These are phyloP conservation scores for Klebsormidium nitens DNA, from an alignment of 139 green algal genomes.

Conservation along the genomic window DNA sequence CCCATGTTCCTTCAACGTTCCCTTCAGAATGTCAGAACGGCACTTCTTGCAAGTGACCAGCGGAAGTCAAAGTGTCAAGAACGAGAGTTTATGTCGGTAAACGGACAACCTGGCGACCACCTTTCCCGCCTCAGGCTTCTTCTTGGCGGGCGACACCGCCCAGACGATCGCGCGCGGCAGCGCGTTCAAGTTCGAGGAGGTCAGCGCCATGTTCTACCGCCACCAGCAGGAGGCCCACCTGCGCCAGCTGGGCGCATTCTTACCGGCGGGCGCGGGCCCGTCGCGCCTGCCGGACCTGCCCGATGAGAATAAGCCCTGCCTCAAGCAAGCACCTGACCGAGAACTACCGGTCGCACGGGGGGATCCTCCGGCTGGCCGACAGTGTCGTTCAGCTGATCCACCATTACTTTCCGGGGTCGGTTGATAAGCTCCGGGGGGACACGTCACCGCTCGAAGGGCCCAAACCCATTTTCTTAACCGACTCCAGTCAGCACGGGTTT, in stretches of 20 bases:
- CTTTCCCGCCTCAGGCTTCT: no score
- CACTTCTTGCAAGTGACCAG: no score
- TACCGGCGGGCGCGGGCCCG: not conserved
- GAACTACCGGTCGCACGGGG: constrained; percentile 57
- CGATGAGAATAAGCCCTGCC: not conserved
- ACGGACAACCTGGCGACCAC: no score
- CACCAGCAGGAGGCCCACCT: constrained; percentile 10
- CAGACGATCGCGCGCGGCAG: constrained; percentile 70
- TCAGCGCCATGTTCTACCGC: constrained; percentile 52
- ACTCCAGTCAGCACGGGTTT: not conserved
- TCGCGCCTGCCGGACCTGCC: not conserved
- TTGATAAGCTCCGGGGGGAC: constrained; percentile 57
- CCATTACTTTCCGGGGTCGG: constrained; percentile 51
- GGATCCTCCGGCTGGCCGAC: constrained; percentile 57
- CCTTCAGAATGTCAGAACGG: no score
- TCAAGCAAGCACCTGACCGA: not conserved
- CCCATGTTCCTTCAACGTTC: no score
- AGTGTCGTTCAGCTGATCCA: constrained; percentile 52
- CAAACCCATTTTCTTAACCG: constrained; percentile 52
- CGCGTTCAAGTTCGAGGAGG: constrained; percentile 55
- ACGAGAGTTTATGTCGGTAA: no score
- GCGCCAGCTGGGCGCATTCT: not conserved
- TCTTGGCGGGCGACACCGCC: constrained; percentile 65
- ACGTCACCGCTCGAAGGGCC: constrained; percentile 58
- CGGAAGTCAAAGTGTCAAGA: no score